Percentiles rank a stretch among this genome's conserved stretches.
phyloP scores from a whole-genome alignment of 345 rosid species.

The Eucalyptus caleyi region DNA sequence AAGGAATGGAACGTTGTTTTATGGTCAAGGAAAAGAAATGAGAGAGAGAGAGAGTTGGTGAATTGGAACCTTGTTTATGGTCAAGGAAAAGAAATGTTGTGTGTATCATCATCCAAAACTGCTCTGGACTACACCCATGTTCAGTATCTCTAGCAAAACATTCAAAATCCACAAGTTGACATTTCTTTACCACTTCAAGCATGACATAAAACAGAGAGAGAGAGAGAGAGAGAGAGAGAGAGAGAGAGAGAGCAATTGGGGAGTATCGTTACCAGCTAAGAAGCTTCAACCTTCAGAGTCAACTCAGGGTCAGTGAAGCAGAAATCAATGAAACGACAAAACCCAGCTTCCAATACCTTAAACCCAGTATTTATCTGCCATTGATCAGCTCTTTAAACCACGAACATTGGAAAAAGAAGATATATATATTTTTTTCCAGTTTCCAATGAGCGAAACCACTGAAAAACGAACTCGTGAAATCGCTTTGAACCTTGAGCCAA shows the following conservation, averaged over 20 bases:
- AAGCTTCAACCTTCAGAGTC: neutral
- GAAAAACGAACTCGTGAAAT: neutral
- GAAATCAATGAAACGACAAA: neutral
- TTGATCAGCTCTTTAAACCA: neutral
- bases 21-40: too few species aligned
- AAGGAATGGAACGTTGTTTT: too few species aligned
- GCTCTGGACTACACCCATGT: neutral
- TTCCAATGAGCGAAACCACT: neutral
- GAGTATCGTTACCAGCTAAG: neutral
- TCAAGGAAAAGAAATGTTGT: too few species aligned
- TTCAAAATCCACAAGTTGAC: neutral
- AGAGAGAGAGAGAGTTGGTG: too few species aligned
- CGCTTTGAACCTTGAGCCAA: conserved; percentile 1
- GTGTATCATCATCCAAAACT: neutral
- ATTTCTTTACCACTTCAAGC: neutral
- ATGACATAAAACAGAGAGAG: neutral
- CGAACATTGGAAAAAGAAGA: neutral
- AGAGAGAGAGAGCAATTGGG: neutral
- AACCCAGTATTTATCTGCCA: neutral
- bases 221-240: neutral
- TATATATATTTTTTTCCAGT: neutral
- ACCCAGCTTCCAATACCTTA: neutral
- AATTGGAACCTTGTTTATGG: too few species aligned
- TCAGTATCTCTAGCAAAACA: neutral
- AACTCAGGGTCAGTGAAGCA: neutral